These are phyloP conservation scores for Aphanocladium album DNA, from an alignment of 2,329 filamentous ascomycete genomes.

Conservation along the genomic window DNA sequence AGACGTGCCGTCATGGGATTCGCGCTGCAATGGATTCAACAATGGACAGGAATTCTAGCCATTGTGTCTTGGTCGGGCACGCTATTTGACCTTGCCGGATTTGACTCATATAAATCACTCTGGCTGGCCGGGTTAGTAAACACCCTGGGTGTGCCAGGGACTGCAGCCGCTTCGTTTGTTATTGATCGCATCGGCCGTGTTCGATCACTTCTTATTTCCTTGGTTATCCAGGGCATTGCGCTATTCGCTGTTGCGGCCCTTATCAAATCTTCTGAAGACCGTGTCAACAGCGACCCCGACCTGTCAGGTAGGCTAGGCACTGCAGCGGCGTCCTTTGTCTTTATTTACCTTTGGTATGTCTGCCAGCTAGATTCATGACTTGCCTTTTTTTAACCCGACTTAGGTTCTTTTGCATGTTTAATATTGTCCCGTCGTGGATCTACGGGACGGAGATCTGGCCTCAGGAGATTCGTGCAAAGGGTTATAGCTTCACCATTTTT, in stretches of 20 bases:
- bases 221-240: conserved; percentile 24
- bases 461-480: conserved; percentile 51
- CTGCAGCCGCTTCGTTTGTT: conserved; percentile 45
- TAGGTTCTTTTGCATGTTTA: conserved; percentile 29
- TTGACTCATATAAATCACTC: conserved; percentile 20
- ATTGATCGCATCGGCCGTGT: conserved; percentile 44
- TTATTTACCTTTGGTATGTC: conserved; percentile 22
- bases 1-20: conserved; percentile 36
- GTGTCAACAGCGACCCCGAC: conserved; percentile 8
- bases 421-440: conserved; percentile 29
- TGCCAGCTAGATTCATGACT: too few species aligned
- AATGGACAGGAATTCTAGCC: conserved; percentile 40
- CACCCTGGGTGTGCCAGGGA: conserved; percentile 47
- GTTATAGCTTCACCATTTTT: conserved; percentile 53
- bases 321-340: conserved; percentile 21
- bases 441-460: conserved; percentile 51
- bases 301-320: conserved; percentile 18
- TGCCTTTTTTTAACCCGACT: not conserved
- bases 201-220: conserved; percentile 24
- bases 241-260: conserved; percentile 28
- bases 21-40: conserved; percentile 37
- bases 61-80: conserved; percentile 31
- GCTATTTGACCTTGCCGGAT: conserved; percentile 21
- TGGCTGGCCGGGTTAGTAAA: conserved; percentile 46
- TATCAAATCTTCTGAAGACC: conserved; percentile 24